phyloP scores from a whole-genome alignment of 768 basidiomycete genomes.

The Strobilomyces echinocephalus region DNA sequence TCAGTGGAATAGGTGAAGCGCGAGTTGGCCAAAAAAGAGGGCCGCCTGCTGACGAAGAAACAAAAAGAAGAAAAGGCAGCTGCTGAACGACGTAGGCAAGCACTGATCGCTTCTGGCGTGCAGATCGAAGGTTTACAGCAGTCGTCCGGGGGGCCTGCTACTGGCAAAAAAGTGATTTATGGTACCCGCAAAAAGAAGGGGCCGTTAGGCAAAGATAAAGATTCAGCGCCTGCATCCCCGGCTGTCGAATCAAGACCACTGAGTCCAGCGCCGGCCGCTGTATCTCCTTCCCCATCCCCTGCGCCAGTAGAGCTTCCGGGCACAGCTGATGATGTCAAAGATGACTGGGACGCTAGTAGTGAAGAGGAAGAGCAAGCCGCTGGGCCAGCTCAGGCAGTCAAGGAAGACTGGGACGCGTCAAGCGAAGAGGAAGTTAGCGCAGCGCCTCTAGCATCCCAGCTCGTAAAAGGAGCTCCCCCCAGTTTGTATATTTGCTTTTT shows the following conservation, averaged over 20 bases:
- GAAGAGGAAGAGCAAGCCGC: slow-evolving; percentile 36
- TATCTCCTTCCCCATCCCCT: slow-evolving; percentile 18
- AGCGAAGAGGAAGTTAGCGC: slow-evolving; percentile 48
- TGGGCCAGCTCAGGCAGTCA: slow-evolving; percentile 33
- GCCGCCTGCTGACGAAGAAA: slow-evolving; percentile 91
- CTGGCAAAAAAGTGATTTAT: slow-evolving; percentile 73
- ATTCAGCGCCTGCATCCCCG: slow-evolving; percentile 38
- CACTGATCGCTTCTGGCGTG: slow-evolving; percentile 83
- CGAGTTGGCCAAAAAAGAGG: slow-evolving; percentile 90
- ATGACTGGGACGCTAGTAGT: slow-evolving; percentile 52
- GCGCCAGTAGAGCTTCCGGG: slow-evolving; percentile 27
- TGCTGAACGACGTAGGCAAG: slow-evolving; percentile 87
- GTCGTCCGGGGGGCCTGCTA: slow-evolving; percentile 36
- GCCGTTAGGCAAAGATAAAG: slow-evolving; percentile 41
- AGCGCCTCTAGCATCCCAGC: slow-evolving; percentile 8
- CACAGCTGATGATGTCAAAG: slow-evolving; percentile 35
- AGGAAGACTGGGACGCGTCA: slow-evolving; percentile 68
- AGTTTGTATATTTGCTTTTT: slow-evolving; percentile 9
- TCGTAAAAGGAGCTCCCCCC: slow-evolving; percentile 2
- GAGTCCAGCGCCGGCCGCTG: slow-evolving; percentile 29
- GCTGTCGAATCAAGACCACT: slow-evolving; percentile 51
- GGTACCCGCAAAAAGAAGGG: slow-evolving; percentile 79
- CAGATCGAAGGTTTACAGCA: slow-evolving; percentile 87
- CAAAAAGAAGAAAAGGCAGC: slow-evolving; percentile 91
- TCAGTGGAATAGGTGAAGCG: slow-evolving; percentile 64